A percentile compares a stretch with the other conserved stretches of the same genome.
phyloP scores from a whole-genome alignment of 1,284 basidiomycete species.

The Phellopilus nigrolimitatus region DNA sequence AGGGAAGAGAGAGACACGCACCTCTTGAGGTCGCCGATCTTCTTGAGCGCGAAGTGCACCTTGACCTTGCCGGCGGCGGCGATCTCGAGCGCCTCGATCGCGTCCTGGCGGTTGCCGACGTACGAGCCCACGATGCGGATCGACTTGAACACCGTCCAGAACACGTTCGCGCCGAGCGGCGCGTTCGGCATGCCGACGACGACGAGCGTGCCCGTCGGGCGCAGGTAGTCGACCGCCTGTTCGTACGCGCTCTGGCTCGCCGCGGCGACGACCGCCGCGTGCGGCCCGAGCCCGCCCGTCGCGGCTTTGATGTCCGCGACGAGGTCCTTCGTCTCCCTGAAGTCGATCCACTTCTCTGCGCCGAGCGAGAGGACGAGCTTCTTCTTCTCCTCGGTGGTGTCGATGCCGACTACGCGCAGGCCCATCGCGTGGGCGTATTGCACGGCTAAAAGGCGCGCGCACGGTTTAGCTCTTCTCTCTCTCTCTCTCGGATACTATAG shows the following conservation, averaged over 20 bases:
- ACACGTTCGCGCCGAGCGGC: conserved; percentile 45
- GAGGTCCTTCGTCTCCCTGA: conserved; percentile 48
- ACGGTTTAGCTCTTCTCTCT: too few relatives aligned
- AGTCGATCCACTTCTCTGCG: conserved; percentile 70
- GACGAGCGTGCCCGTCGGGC: conserved; percentile 52
- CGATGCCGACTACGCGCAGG: conserved; percentile 65
- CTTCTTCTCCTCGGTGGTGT: conserved; percentile 63
- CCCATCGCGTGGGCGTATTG: conserved; percentile 67
- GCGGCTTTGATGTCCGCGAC: conserved; percentile 48
- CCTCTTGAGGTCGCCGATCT: conserved; percentile 46
- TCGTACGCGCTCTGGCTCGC: conserved; percentile 51
- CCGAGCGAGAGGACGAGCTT: conserved; percentile 55
- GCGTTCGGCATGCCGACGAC: conserved; percentile 55
- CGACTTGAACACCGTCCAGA: conserved; percentile 53
- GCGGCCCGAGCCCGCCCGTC: conserved; percentile 60
- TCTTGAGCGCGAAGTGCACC: conserved; percentile 43
- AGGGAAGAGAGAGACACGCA: conserved; percentile 26
- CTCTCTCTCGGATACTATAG: too few relatives aligned
- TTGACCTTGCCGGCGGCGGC: conserved; percentile 61
- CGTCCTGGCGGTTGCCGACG: conserved; percentile 61
- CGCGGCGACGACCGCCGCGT: conserved; percentile 57
- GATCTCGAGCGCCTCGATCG: conserved; percentile 58
- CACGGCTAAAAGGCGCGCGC: conserved; percentile 38
- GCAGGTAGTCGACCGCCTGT: conserved; percentile 61
- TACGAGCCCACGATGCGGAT: conserved; percentile 56